A percentile compares a stretch with the other conserved stretches of the same genome.
These are phyloP conservation scores for Achlya hypogyna DNA, from an alignment of 352 stramenopile genomes.

Conservation along the genomic window DNA sequence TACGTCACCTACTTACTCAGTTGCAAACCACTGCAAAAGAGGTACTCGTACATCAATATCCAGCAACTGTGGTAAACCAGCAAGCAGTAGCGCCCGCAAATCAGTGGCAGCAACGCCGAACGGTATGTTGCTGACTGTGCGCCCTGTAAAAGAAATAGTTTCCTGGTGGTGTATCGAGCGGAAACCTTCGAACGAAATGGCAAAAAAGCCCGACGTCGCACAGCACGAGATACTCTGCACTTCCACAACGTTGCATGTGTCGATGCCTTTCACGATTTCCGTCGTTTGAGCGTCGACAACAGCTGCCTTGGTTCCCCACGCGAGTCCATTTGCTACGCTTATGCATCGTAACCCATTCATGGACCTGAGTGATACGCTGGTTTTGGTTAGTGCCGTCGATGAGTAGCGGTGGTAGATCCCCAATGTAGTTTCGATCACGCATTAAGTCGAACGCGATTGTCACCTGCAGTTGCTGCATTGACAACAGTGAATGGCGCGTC, in stretches of 20 bases:
- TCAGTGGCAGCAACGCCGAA: conserved; percentile 34
- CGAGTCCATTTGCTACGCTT: neutral
- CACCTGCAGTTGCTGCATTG: conserved; percentile 25
- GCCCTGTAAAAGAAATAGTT: neutral
- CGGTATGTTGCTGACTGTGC: conserved; percentile 28
- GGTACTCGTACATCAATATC: conserved; percentile 37
- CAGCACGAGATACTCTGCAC: conserved; percentile 50
- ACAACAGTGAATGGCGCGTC: neutral
- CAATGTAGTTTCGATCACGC: conserved; percentile 40
- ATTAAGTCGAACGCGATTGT: conserved; percentile 46
- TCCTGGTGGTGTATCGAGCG: too few species aligned
- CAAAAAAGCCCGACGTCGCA: conserved; percentile 55
- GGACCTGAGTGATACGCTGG: neutral
- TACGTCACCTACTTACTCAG: conserved; percentile 25
- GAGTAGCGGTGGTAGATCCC: conserved; percentile 48
- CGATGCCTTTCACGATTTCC: conserved; percentile 58
- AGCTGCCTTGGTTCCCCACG: neutral
- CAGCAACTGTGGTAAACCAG: conserved; percentile 40
- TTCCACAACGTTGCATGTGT: conserved; percentile 57
- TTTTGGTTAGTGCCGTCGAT: conserved; percentile 40
- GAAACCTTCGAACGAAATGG: conserved; percentile 56
- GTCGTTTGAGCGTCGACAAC: conserved; percentile 59
- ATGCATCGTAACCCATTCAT: neutral
- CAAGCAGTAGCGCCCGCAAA: conserved; percentile 36
- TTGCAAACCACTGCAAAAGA: neutral